Conservation (phyloP, 805 yeast species). For the Ogataea parapolymorpha region DNA sequence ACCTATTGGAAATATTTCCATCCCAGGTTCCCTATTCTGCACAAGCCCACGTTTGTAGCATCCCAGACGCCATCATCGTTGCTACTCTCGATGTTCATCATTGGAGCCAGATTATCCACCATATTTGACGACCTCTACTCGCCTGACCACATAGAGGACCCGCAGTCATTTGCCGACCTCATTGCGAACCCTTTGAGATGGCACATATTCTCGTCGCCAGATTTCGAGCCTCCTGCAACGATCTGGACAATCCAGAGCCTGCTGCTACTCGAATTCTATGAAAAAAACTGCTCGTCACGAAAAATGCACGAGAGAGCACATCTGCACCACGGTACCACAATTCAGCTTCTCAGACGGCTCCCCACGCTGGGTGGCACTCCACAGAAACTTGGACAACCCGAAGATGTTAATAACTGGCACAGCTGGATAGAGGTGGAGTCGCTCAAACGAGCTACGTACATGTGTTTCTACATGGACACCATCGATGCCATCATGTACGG, state of each 20-base stretch:
- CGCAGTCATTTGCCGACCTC: constrained; percentile 40
- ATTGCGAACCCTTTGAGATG: constrained; percentile 63
- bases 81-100: constrained; percentile 50
- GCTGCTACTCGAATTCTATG: constrained; percentile 72
- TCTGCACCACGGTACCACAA: constrained; percentile 82
- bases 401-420: constrained; percentile 38
- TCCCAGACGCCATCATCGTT: constrained; percentile 45
- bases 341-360: constrained; percentile 71
- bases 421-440: constrained; percentile 81
- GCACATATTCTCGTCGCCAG: constrained; percentile 64
- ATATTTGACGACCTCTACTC: constrained; percentile 29
- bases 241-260: constrained; percentile 76
- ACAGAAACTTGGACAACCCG: constrained; percentile 25
- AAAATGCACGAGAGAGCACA: constrained; percentile 77
- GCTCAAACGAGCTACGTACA: constrained; percentile 70
- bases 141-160: constrained; percentile 21
- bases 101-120: constrained; percentile 45
- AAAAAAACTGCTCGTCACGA: constrained; percentile 68
- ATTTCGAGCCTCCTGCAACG: constrained; percentile 72
- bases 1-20: constrained; percentile 59
- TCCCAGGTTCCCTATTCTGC: constrained; percentile 57
- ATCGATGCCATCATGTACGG: constrained; percentile 77
- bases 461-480: constrained; percentile 80
- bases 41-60: constrained; percentile 56
- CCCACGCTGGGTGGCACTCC: constrained; percentile 77